Evolutionary conservation across 2,329 filamentous ascomycete species (phyloP).

Genomic region (Dendrostoma leiphaemia): DNA sequence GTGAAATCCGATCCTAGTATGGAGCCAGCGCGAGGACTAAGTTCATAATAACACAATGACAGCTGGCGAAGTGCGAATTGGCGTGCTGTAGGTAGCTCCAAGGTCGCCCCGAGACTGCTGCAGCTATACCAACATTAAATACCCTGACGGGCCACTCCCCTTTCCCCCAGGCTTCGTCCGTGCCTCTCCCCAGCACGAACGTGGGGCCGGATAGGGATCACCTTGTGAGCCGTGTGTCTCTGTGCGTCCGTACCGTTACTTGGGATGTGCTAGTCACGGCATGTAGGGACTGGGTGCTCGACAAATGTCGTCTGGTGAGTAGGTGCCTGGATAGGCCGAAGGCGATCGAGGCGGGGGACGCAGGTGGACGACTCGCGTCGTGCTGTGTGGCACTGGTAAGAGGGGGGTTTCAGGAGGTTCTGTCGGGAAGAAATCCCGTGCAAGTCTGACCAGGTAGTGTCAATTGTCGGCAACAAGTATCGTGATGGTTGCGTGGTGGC

Average conservation of each 20-base stretch:
- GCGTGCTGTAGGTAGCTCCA: neutral
- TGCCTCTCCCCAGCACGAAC: no score
- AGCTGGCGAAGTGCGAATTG: neutral
- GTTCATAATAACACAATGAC: neutral
- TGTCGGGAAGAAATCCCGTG: neutral
- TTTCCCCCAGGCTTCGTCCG: no score
- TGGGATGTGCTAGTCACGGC: no score
- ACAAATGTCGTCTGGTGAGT: no score
- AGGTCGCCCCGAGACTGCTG: neutral
- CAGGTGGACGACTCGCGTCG: neutral
- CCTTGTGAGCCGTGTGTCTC: no score
- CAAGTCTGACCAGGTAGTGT: neutral
- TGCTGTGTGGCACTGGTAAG: neutral
- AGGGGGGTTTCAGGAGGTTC: no score
- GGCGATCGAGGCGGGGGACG: no score
- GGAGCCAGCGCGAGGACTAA: neutral
- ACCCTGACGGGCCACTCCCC: no score
- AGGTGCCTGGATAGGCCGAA: no score
- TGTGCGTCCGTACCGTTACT: no score
- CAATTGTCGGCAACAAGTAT: neutral
- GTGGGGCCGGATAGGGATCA: neutral
- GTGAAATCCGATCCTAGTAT: neutral
- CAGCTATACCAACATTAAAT: no score
- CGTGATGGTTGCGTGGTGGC: conserved; percentile 7
- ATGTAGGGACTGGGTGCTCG: no score